These are phyloP conservation scores for Podaxis mareebaensis DNA, from an alignment of 768 basidiomycete genomes.

Conservation along the genomic window DNA sequence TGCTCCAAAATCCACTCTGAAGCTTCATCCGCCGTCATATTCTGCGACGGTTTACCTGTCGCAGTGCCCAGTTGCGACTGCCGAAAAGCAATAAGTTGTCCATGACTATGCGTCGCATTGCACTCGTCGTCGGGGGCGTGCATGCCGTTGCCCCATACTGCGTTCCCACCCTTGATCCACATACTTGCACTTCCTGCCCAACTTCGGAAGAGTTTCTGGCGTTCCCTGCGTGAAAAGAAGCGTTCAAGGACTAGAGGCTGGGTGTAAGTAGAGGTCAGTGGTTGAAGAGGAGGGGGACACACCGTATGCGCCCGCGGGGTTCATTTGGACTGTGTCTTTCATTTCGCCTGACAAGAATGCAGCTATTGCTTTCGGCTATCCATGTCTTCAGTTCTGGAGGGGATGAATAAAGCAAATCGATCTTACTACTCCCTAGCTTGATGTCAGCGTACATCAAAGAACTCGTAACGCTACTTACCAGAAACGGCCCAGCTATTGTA, in stretches of 20 bases:
- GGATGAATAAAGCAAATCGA: background rate
- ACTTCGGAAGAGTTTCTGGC: constrained; percentile 86
- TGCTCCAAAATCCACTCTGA: constrained; percentile 79
- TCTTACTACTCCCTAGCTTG: constrained; percentile 65
- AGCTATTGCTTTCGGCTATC: constrained; percentile 88
- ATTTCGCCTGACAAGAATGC: constrained; percentile 96
- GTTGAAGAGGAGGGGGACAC: background rate
- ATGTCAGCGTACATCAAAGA: constrained; percentile 8
- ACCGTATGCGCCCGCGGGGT: constrained; percentile 81
- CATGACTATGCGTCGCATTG: constrained; percentile 62
- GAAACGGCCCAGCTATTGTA: constrained; percentile 83
- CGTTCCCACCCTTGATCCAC: constrained; percentile 93
- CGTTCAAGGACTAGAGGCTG: constrained; percentile 64
- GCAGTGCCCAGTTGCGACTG: constrained; percentile 22
- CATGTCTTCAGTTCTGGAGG: background rate
- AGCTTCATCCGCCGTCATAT: constrained; percentile 80
- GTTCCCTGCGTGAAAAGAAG: constrained; percentile 89
- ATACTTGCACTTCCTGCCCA: constrained; percentile 95
- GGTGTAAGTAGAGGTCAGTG: background rate
- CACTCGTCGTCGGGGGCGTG: constrained; percentile 79
- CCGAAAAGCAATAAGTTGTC: constrained; percentile 83
- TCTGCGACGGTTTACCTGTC: constrained; percentile 35
- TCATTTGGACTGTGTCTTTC: constrained; percentile 87
- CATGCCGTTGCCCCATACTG: constrained; percentile 77
- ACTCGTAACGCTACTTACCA: constrained; percentile 46